These are phyloP conservation scores for Penicillium sp. DNA, from an alignment of 2,329 filamentous ascomycete species.

Conservation along the genomic window DNA sequence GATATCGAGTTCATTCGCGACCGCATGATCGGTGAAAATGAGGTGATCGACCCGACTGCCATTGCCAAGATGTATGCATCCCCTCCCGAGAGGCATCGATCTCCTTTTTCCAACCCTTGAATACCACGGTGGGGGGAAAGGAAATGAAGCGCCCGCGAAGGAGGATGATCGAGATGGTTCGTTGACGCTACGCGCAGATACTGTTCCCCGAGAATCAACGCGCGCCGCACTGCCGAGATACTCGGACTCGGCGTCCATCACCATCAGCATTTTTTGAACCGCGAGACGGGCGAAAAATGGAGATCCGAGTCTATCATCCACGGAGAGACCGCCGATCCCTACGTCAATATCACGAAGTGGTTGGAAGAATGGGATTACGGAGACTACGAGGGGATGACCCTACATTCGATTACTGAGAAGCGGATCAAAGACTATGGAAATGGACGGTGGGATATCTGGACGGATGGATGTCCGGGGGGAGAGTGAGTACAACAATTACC, in stretches of 20 bases:
- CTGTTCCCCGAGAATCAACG: conserved; percentile 7
- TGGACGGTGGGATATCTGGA: conserved; percentile 14
- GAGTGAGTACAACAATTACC: conserved; percentile 7
- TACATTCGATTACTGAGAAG: conserved; percentile 53
- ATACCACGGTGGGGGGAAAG: no score
- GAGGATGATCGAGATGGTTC: background rate
- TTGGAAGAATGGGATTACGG: conserved; percentile 79
- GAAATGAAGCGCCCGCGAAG: background rate
- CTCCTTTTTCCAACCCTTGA: no score
- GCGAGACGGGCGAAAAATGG: background rate
- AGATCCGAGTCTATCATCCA: background rate
- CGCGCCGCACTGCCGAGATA: conserved; percentile 10
- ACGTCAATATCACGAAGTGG: conserved; percentile 46
- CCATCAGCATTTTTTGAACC: conserved; percentile 7
- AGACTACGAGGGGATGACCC: conserved; percentile 70
- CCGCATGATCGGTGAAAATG: background rate
- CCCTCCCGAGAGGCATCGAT: no score
- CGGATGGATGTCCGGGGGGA: conserved; percentile 14
- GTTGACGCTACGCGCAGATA: conserved; percentile 1
- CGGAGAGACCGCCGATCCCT: background rate
- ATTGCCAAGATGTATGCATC: background rate
- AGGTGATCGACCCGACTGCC: background rate
- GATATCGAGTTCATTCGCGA: background rate
- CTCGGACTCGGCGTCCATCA: conserved; percentile 9
- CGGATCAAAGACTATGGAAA: conserved; percentile 2